Evolutionary conservation across 2,329 filamentous ascomycete species (phyloP), one percentile per base, ranked within the genome.

Genomic region (Ceratocystis papillata): DNA sequence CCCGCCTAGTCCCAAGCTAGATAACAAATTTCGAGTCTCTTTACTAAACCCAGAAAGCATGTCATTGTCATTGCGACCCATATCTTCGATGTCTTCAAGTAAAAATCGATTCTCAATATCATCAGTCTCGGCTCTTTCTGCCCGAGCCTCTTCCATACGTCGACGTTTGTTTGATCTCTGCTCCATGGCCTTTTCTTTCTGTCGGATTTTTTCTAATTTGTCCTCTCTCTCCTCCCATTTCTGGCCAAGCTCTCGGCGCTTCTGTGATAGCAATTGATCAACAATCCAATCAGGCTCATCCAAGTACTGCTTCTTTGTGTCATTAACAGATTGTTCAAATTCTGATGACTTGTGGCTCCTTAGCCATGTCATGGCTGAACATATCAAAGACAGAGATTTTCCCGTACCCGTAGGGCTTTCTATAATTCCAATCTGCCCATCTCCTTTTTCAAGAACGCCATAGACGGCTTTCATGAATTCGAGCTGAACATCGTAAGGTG

Each of bases 351-450:
- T 93, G 76, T 92, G 83, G 66, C 89, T 83, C 61, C 92, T 86
- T n/a, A 96, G 79, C 92, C 92, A 96, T 2, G 91, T 96, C 71
- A 96, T 75, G 5, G 91, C 87, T 50, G 87, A 88, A 73, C 92
- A 96, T 69, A 96, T 94, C 33, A 96, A 80, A 70, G 92, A 96
- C 57, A 96, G 76, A 1, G 92, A 96, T 81, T 96, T 96, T 57
- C 92, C 92, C 69, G 84, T 88, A 74, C 92, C 92, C 53, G 92
- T 96, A n/a, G 92, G 92, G 59, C 90, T 96, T 73, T 96, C 92
- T 59, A 96, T 86, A 55, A 96, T 91, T 37, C 89, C 92, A 60
- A 96, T 80, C 72, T 92, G 89, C 7, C 89, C 87, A 53, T 87
- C 75, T 3, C 83, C 82, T 28, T 72, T 72, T 70, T 95, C 86